phyloP scores from a whole-genome alignment of 257 asterid species.

The Lantana camara region DNA sequence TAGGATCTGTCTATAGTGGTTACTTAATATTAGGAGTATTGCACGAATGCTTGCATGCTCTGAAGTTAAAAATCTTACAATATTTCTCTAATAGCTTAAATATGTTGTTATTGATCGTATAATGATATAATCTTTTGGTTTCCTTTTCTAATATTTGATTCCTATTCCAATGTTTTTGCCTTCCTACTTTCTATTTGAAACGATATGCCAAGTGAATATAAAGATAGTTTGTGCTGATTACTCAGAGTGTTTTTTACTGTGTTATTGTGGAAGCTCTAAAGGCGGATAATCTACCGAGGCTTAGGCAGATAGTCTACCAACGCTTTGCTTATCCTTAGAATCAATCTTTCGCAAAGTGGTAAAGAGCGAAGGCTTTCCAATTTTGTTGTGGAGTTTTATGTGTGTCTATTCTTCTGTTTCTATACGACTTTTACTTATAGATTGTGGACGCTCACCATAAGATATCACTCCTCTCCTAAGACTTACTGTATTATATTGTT shows the following conservation, averaged over 20 bases:
- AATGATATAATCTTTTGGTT: not conserved
- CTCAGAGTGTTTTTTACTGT: constrained; percentile 50
- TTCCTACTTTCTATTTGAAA: not conserved
- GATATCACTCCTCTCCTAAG: not conserved
- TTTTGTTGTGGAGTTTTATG: not conserved
- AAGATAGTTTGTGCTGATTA: not conserved
- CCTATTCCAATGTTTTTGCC: not conserved
- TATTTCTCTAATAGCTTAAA: constrained; percentile 5
- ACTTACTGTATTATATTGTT: not conserved
- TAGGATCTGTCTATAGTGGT: not conserved
- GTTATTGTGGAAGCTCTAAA: constrained; percentile 96
- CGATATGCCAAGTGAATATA: constrained; percentile 9
- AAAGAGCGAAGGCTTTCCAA: constrained; percentile 35
- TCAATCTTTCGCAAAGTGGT: constrained; percentile 98
- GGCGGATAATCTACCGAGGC: constrained; percentile 92
- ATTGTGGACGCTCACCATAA: constrained; percentile 3
- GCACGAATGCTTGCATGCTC: not conserved
- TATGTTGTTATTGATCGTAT: not conserved
- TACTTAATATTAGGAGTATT: not conserved
- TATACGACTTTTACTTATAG: not conserved
- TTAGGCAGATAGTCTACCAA: too few relatives aligned
- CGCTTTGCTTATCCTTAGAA: constrained; percentile 93
- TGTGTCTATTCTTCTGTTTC: not conserved
- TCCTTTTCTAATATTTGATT: not conserved
- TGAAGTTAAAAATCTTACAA: constrained; percentile 4